Percentiles rank a stretch among this genome's conserved stretches.
Conservation (phyloP, 345 rosid genomes). For the Eucalyptus melliodora region DNA sequence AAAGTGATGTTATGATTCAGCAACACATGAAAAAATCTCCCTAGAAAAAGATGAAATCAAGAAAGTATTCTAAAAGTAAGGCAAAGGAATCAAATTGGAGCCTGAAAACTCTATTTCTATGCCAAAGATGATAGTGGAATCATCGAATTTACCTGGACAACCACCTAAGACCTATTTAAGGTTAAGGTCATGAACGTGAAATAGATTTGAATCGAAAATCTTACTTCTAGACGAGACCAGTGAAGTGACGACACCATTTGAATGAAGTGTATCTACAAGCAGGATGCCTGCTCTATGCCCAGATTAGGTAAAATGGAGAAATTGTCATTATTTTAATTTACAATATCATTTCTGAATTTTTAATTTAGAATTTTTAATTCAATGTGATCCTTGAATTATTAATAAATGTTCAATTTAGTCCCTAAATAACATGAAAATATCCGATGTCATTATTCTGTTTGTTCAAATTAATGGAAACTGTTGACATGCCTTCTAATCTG, state of each 20-base stretch:
- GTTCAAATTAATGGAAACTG: rapidly evolving
- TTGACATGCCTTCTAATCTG: too few species aligned
- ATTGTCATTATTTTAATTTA: too few species aligned
- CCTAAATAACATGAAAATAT: too few species aligned
- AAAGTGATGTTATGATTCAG: neutral
- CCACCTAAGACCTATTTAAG: neutral
- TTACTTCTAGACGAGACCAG: neutral
- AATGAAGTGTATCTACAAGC: neutral
- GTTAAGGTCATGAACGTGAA: neutral
- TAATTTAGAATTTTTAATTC: too few species aligned
- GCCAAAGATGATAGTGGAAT: neutral
- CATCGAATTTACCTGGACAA: neutral
- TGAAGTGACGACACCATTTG: neutral
- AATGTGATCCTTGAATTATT: too few species aligned
- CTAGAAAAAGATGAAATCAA: neutral
- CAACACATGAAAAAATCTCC: neutral
- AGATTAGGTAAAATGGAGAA: neutral
- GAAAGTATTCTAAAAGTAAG: neutral
- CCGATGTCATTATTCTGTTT: rapidly evolving
- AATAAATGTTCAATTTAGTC: too few species aligned
- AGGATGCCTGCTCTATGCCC: neutral
- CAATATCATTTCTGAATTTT: too few species aligned
- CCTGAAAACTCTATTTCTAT: neutral
- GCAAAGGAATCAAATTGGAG: neutral
- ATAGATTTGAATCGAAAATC: neutral